Evolutionary conservation across 2,329 filamentous ascomycete genomes (phyloP), one percentile per base, ranked within the genome.

Genomic region (Zasmidium citrigriseum): DNA sequence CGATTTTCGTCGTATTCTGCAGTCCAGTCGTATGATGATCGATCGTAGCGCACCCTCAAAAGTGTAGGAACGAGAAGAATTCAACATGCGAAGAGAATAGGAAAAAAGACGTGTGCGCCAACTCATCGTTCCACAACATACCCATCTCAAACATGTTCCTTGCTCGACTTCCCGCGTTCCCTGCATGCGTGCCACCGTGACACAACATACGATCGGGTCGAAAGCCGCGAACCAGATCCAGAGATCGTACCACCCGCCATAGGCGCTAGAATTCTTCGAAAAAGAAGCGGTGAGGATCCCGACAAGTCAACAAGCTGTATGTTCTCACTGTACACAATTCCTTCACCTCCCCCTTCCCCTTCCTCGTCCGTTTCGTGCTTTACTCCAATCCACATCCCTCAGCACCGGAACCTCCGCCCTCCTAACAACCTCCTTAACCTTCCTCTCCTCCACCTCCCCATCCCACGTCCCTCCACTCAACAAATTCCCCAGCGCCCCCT

Each of bases 401-500:
- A 59, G 46, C 12, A 46, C 45, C 46, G 56, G 51, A 16, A 27
- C 51, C 16, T 1, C 50, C 12, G 18, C 21, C 3, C 23, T 4
- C n/a, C 27, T 44, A n/a, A 10, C 21, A 22, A 27, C 9, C 20
- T 34, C 23, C 10, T 4, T 1, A 27, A 45, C 34, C 52, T 29
- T 27, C 48, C 48, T 41, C 34, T 25, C 23, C 4, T 3, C 3
- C 44, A 29, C 34, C 57, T 22, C 27, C 44, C 48, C 60, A 54
- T 54, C 65, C 68, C 65, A 68, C 61, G 68, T 68, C 63, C 71
- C 72, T 3, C 77, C 77, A 63, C 71, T 75, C 62, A 79, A 61
- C 65, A 80, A 59, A 49, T 70, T 68, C 23, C 60, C 57, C 62
- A 76, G 66, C 12, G 64, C 63, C 2, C 72, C 72, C n/a, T 64